These are phyloP conservation scores for Crithidia bombi DNA, from an alignment of 208 protist genomes.

Conservation along the genomic window DNA sequence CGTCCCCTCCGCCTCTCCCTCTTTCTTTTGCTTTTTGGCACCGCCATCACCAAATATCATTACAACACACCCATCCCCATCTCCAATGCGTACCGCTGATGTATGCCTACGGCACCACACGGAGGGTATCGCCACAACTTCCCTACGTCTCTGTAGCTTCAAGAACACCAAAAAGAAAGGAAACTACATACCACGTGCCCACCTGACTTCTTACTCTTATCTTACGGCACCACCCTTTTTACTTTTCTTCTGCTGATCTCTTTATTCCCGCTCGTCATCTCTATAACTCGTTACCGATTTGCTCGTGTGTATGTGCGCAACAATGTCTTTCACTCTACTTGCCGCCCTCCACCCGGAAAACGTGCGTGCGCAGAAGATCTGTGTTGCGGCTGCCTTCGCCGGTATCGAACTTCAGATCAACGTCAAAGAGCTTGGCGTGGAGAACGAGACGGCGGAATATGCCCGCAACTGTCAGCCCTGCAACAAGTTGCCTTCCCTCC, in stretches of 20 bases:
- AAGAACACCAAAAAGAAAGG: too few relatives aligned
- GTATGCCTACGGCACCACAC: too few relatives aligned
- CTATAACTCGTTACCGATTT: not conserved
- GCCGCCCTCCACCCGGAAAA: constrained; percentile 40
- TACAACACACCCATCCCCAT: too few relatives aligned
- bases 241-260: not conserved
- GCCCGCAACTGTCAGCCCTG: constrained; percentile 69
- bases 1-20: too few relatives aligned
- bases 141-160: too few relatives aligned
- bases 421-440: constrained; percentile 46
- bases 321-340: constrained; percentile 52
- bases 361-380: constrained; percentile 63
- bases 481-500: constrained; percentile 66
- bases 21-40: too few relatives aligned
- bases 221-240: not conserved
- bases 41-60: too few relatives aligned
- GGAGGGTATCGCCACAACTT: too few relatives aligned
- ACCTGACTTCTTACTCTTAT: too few relatives aligned
- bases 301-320: constrained; percentile 11
- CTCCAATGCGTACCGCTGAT: too few relatives aligned
- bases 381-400: constrained; percentile 66
- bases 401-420: constrained; percentile 58
- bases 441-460: constrained; percentile 74
- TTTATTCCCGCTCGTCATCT: not conserved
- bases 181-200: too few relatives aligned